Percentiles rank a stretch among this genome's conserved stretches.
These are phyloP conservation scores for Komagataea norvegica DNA, from an alignment of 1,139 yeast species.

Conservation along the genomic window DNA sequence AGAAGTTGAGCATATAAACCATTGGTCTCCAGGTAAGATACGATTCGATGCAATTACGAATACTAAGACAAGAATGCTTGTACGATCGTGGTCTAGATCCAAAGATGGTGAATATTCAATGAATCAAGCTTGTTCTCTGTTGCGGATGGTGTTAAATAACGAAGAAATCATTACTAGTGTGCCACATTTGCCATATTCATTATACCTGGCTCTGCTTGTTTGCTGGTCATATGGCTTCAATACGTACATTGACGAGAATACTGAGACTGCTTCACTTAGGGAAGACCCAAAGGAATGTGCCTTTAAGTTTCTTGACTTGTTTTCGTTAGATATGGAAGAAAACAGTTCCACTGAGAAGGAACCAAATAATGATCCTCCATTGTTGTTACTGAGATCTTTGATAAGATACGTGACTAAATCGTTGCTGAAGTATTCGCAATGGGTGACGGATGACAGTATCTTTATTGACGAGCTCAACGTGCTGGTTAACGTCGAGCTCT, in stretches of 20 bases:
- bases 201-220: constrained; percentile 23
- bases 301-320: constrained; percentile 2
- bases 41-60: constrained; percentile 18
- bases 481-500: neutral
- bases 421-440: constrained; percentile 1
- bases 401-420: neutral
- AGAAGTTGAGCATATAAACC: constrained; percentile 1
- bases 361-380: neutral
- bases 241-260: neutral
- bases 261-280: neutral
- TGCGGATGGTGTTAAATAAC: constrained; percentile 22
- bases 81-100: constrained; percentile 23
- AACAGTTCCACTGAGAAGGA: neutral
- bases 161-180: constrained; percentile 22
- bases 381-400: neutral
- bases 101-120: constrained; percentile 24
- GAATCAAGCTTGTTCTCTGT: constrained; percentile 26
- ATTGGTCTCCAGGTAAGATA: constrained; percentile 18
- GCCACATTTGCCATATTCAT: constrained; percentile 24
- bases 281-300: neutral
- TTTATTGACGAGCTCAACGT: neutral
- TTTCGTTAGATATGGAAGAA: constrained; percentile 1
- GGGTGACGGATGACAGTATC: neutral
- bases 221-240: constrained; percentile 20
- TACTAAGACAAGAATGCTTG: constrained; percentile 14